Percentiles rank a stretch among this genome's conserved stretches.
These are phyloP conservation scores for Fraxinus albicans DNA, from an alignment of 305 asterid genomes.

Conservation along the genomic window DNA sequence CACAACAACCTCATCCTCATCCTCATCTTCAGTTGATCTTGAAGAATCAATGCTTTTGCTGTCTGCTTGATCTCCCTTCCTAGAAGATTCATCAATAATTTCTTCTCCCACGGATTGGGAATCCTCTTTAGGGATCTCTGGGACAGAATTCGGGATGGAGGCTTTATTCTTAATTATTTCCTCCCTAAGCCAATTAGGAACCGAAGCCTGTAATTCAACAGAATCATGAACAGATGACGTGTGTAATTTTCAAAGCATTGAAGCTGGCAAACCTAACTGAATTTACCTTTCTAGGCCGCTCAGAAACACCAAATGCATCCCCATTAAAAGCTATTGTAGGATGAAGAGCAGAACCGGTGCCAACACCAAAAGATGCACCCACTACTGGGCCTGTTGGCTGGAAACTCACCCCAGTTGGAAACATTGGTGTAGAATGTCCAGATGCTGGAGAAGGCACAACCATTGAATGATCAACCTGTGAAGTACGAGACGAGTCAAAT, in stretches of 20 bases:
- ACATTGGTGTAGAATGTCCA: constrained; percentile 62
- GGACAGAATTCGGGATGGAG: constrained; percentile 58
- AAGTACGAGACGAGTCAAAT: constrained; percentile 19
- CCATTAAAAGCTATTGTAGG: constrained; percentile 58
- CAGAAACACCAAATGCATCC: constrained; percentile 69
- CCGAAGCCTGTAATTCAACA: constrained; percentile 68
- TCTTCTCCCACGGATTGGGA: constrained; percentile 65
- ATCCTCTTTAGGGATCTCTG: constrained; percentile 48
- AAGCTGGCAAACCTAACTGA: constrained; percentile 15
- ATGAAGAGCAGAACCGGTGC: constrained; percentile 59
- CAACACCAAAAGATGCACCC: constrained; percentile 64
- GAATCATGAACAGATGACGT: constrained; percentile 16
- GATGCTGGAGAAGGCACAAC: constrained; percentile 59
- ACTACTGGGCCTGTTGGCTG: constrained; percentile 56
- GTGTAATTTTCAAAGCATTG: constrained; percentile 6
- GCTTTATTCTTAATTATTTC: constrained; percentile 93
- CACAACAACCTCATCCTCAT: constrained; percentile 64
- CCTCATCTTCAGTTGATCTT: constrained; percentile 76
- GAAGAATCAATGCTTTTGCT: constrained; percentile 72
- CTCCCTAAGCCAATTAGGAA: constrained; percentile 98
- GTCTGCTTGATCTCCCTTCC: constrained; percentile 68
- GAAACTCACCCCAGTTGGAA: constrained; percentile 69
- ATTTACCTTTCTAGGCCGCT: constrained; percentile 88
- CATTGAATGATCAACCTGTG: constrained; percentile 69
- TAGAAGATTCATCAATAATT: constrained; percentile 43